Evolutionary conservation across 768 basidiomycete species (phyloP).

Genomic region (Russula virescens): DNA sequence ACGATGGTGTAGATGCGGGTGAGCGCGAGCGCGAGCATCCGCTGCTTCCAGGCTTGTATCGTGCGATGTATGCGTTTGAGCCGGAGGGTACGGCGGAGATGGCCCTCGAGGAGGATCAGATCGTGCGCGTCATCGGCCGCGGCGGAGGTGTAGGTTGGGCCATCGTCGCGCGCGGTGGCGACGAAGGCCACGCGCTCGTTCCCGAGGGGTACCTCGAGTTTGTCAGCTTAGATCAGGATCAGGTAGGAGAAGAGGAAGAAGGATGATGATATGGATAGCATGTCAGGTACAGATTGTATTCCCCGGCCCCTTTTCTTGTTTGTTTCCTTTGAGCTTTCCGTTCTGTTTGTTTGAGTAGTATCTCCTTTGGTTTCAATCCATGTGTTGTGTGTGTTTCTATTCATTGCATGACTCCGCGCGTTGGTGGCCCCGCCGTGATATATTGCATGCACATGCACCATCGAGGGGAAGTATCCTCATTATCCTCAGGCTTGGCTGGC

Average conservation of each 20-base stretch:
- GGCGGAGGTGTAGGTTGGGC: conserved; percentile 82
- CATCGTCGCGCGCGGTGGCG: conserved; percentile 48
- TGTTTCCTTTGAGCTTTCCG: not conserved
- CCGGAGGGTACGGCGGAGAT: conserved; percentile 83
- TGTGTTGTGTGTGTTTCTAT: not conserved
- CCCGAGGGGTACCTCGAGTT: conserved; percentile 73
- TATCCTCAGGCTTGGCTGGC: no score
- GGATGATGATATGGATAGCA: conserved; percentile 5
- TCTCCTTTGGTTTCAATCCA: not conserved
- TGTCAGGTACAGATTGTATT: not conserved
- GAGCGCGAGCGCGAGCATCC: conserved; percentile 31
- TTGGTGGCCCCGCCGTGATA: no score
- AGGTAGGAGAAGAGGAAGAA: conserved; percentile 14
- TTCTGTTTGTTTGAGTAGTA: conserved; percentile 3
- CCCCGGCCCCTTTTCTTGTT: not conserved
- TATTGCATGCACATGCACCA: no score
- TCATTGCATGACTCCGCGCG: not conserved
- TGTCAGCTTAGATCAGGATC: conserved; percentile 35
- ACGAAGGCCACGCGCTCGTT: conserved; percentile 59
- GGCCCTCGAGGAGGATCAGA: conserved; percentile 68
- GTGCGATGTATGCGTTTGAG: conserved; percentile 71
- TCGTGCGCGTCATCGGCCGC: conserved; percentile 64
- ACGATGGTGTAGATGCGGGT: conserved; percentile 25
- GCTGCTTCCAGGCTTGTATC: conserved; percentile 65
- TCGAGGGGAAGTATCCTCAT: no score